These are phyloP conservation scores for Colletotrichum sojae DNA, from an alignment of 2,329 filamentous ascomycete genomes.

Conservation along the genomic window DNA sequence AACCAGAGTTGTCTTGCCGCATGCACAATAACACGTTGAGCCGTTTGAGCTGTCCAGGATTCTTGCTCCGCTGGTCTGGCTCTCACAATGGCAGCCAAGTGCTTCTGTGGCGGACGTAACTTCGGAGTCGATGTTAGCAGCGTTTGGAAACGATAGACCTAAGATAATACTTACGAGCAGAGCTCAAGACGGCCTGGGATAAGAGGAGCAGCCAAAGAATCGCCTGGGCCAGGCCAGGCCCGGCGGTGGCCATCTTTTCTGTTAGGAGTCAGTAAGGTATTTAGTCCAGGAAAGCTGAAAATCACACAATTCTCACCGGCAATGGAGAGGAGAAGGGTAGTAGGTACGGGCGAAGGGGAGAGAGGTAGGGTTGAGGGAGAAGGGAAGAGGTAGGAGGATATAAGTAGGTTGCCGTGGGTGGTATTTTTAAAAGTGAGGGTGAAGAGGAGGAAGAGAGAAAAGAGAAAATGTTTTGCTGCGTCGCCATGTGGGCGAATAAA, in stretches of 20 bases:
- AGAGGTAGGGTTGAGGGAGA: no score
- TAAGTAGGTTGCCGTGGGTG: no score
- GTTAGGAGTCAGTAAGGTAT: background rate
- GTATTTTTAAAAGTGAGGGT: no score
- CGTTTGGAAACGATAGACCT: fast-evolving
- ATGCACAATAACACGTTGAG: constrained; percentile 11
- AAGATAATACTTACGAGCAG: constrained; percentile 4
- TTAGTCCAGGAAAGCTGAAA: background rate
- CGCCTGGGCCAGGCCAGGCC: background rate
- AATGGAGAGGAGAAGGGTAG: background rate
- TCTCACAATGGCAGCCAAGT: constrained; percentile 16
- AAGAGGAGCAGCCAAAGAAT: constrained; percentile 6
- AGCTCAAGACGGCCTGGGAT: background rate
- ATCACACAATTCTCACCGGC: background rate
- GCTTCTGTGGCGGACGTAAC: background rate
- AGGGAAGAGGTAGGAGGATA: no score
- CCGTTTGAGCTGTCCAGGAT: background rate
- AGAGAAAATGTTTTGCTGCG: no score
- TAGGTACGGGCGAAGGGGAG: no score
- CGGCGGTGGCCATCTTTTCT: constrained; percentile 3
- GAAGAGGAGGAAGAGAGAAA: no score
- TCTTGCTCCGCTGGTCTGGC: background rate
- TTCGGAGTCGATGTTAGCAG: background rate
- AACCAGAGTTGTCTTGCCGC: constrained; percentile 2
- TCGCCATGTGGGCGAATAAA: no score